Evolutionary conservation across 441 rosid species (phyloP).

Genomic region (Biscutella laevigata): DNA sequence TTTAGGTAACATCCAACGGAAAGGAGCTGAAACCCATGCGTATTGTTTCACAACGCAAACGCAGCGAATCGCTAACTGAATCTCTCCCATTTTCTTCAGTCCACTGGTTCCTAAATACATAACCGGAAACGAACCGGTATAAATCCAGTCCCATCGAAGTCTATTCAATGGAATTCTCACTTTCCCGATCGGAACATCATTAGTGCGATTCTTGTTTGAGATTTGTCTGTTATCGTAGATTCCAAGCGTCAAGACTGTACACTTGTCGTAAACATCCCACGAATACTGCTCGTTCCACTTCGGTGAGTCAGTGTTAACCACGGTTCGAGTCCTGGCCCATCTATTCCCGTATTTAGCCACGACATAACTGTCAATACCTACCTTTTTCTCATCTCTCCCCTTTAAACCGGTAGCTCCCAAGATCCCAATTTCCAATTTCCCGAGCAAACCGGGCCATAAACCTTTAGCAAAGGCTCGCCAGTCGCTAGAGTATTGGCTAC

Average conservation of each 20-base stretch:
- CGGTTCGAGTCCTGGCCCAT: constrained; percentile 24
- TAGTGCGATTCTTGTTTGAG: accelerated
- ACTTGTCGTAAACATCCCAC: constrained; percentile 9
- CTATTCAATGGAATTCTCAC: constrained; percentile 15
- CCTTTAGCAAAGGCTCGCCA: constrained; percentile 12
- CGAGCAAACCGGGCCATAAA: constrained; percentile 7
- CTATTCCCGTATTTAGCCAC: constrained; percentile 23
- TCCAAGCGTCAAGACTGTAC: constrained; percentile 15
- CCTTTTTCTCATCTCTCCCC: background rate
- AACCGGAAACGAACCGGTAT: constrained; percentile 2
- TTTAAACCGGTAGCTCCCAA: constrained; percentile 3
- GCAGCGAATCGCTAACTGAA: background rate
- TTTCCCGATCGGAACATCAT: constrained; percentile 11
- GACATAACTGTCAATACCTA: background rate
- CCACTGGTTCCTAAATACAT: background rate
- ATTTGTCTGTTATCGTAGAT: constrained; percentile 9
- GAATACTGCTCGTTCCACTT: constrained; percentile 23
- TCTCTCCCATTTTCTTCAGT: constrained; percentile 9
- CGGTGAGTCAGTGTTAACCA: constrained; percentile 5
- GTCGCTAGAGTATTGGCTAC: constrained; percentile 7
- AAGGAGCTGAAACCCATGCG: background rate
- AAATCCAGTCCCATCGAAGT: background rate
- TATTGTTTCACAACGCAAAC: background rate
- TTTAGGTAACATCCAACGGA: constrained; percentile 14
- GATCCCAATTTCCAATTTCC: constrained; percentile 19